These are phyloP conservation scores for Microsporum audouinii DNA, from an alignment of 2,329 filamentous ascomycete genomes.

Conservation along the genomic window DNA sequence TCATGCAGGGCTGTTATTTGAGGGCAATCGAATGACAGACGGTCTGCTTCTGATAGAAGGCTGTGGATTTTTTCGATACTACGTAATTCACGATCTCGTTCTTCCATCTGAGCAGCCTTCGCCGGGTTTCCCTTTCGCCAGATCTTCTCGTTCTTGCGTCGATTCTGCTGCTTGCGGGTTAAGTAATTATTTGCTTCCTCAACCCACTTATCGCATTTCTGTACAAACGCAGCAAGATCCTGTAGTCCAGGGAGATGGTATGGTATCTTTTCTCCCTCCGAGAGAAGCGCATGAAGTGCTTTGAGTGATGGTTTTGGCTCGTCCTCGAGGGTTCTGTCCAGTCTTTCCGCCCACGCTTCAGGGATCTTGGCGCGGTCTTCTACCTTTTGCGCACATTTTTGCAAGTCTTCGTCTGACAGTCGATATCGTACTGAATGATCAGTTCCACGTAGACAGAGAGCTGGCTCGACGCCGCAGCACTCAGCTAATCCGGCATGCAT, in stretches of 20 bases:
- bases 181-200: constrained; percentile 95
- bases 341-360: constrained; percentile 81
- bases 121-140: constrained; percentile 61
- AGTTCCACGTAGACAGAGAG: constrained; percentile 55
- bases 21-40: constrained; percentile 82
- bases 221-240: constrained; percentile 77
- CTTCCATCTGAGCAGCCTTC: constrained; percentile 71
- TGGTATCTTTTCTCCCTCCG: constrained; percentile 92
- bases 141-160: constrained; percentile 83
- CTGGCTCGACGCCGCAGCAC: constrained; percentile 61
- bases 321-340: constrained; percentile 72
- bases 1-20: constrained; percentile 81
- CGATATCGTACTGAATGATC: constrained; percentile 69
- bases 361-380: constrained; percentile 76
- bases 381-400: constrained; percentile 58
- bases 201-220: constrained; percentile 94
- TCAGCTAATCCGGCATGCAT: constrained; percentile 67
- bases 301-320: constrained; percentile 78
- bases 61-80: constrained; percentile 81
- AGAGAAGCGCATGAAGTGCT: constrained; percentile 66
- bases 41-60: constrained; percentile 70
- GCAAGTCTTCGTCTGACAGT: constrained; percentile 60
- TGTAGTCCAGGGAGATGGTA: constrained; percentile 75
- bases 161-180: constrained; percentile 92
- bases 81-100: constrained; percentile 70